Base-by-base conservation (phyloP, 139 green algal genomes). In the Tetradesmus lagerheimii region DNA sequence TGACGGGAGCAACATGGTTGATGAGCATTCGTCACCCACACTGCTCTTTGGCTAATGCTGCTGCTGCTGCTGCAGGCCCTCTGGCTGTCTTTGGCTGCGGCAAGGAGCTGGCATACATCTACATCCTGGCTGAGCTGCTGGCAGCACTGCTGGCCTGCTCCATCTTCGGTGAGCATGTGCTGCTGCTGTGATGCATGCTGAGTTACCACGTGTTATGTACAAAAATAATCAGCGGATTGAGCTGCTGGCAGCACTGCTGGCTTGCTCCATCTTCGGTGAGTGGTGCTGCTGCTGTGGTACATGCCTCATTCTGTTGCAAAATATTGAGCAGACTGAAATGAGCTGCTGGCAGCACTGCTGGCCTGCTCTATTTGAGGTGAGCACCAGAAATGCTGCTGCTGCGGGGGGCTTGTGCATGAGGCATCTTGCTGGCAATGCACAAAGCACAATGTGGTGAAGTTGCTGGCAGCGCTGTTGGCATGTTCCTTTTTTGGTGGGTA, bases 91-190 rank as follows among this genome's bases (percentile, higher is more conserved):
- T 90, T 41, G 18, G 43, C 37, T 90, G 87, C 62, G 76, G 47
- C 76, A 80, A 71, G 66, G 27, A 82, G 29, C 23, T 45, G 11
- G 64, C 57, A 1, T 89, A 39, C 39, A 43, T 90, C 35, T 90
- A 85, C 78, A 85, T 90, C 77, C 57, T 86, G 35, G 87, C 76
- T 23, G 37, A 90, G 77, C 35, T 90, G 38, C 62, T 90, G 38
- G 87, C 87, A 1, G 78, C 87, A 8, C 27, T 86, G 37, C 25
- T 86, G 34, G 47, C 87, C 3, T 90, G 87, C 87, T 29, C 15
- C 38, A 85, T 90, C 50, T 90, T 90, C 23, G 74, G 50, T 64
- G 50, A 64, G 50, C 50, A 25, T 25, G 15, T 25, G 50, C 14
- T 64, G 50, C 50, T 64, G 50, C 50, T 64, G 50, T 57, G 45